Percentiles rank a stretch among this genome's conserved stretches.
Conservation (phyloP, 208 protist species). For the Trypanosoma melophagium region DNA sequence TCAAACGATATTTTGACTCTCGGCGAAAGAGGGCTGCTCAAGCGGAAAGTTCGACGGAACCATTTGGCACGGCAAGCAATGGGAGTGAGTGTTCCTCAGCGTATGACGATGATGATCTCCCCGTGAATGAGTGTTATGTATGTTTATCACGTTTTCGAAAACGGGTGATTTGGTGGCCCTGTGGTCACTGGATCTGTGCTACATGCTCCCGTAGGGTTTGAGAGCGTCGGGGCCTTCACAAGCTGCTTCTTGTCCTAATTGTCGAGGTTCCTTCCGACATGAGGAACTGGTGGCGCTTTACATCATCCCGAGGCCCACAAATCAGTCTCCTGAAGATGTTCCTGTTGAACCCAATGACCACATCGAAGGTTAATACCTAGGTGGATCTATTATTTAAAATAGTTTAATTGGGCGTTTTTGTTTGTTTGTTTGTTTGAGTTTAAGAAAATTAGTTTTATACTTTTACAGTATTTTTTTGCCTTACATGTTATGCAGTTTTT, state of each 20-base stretch:
- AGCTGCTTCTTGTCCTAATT: slow-evolving; percentile 16
- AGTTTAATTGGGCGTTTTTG: too few relatives aligned
- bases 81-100: not conserved
- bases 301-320: not conserved
- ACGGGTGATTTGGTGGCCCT: slow-evolving; percentile 25
- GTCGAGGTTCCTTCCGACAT: not conserved
- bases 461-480: too few relatives aligned
- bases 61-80: not conserved
- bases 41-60: not conserved
- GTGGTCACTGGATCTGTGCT: slow-evolving; percentile 20
- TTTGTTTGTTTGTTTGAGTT: too few relatives aligned
- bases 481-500: too few relatives aligned
- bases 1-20: slow-evolving; percentile 5
- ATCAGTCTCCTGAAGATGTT: not conserved
- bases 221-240: not conserved
- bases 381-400: too few relatives aligned
- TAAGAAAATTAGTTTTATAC: too few relatives aligned
- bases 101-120: slow-evolving; percentile 13
- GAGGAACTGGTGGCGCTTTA: slow-evolving; percentile 15
- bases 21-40: not conserved
- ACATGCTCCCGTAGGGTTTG: slow-evolving; percentile 13
- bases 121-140: slow-evolving; percentile 23
- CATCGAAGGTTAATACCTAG: too few relatives aligned
- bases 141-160: slow-evolving; percentile 17
- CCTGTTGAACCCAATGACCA: not conserved